Base-by-base conservation (phyloP, 768 basidiomycete species). In the Kwoniella pini region DNA sequence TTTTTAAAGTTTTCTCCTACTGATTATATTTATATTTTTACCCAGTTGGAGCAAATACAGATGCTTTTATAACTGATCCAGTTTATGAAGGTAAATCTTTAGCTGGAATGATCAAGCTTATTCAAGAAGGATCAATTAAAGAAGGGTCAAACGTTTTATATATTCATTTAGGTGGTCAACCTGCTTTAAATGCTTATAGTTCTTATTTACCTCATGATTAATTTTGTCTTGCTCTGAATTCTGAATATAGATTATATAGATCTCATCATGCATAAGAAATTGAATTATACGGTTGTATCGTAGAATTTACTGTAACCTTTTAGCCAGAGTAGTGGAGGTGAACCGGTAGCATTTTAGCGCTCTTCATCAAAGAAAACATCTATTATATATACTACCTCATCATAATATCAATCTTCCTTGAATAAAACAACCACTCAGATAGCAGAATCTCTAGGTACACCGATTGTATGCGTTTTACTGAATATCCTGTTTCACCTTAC, bases 101-200 rank as follows among this genome's bases (percentile, higher is more conserved):
- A 39, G 66, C 66, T 2, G 69, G 69, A 4, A 33, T 71, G 60
- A 68, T 71, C 59, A 51, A 68, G 48, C 62, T 71, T 27, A 62
- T 71, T 57, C 42, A 65, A 45, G 55, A 63, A 42, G 46, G 59
- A 15, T 58, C 57, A 17, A 71, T 71, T 55, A 54, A 62, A 15
- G 27, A 53, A 1, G 57, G 60, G 0, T 63, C 61, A 9, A 68
- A 68, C 36, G 70, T 71, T 2, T 52, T 68, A 19, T 71, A 71
- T 44, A 46, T 71, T 24, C 70, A 71, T 38, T 44, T 71, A 2
- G 70, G 70, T 28, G 70, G 70, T 15, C 70, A 71, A 39, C 65
- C 65, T 10, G 65, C 65, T 49, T 40, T 67, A n/a, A 67, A 67
- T 22, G 65, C 65, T 40, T 67, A 67, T 39, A 62, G 60, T 42